A percentile compares a stretch with the other conserved stretches of the same genome.
phyloP scores from a whole-genome alignment of 768 basidiomycete genomes.

The Panaeolus cyanescens region DNA sequence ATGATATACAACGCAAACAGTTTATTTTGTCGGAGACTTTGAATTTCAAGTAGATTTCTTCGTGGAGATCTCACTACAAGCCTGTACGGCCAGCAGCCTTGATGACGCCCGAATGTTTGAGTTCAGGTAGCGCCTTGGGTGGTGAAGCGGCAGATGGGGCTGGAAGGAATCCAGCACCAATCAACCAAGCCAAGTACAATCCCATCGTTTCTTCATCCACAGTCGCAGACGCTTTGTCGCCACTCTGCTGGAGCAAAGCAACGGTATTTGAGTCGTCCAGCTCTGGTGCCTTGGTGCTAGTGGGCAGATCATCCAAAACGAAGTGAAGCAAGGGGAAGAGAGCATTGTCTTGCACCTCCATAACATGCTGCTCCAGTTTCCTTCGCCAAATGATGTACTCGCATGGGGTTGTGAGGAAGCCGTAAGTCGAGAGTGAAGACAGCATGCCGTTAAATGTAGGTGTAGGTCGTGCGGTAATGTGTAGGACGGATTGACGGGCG shows the following conservation, averaged over 20 bases:
- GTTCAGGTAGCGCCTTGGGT: conserved; percentile 49
- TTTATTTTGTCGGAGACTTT: background rate
- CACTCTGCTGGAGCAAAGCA: conserved; percentile 54
- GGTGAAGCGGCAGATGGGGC: conserved; percentile 41
- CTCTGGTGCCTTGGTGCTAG: conserved; percentile 91
- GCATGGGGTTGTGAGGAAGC: conserved; percentile 74
- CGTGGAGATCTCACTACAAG: no score
- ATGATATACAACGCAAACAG: background rate
- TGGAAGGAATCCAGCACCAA: conserved; percentile 81
- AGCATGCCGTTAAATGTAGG: conserved; percentile 91
- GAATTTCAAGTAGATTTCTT: conserved; percentile 5
- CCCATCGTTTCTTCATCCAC: conserved; percentile 82
- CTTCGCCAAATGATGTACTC: conserved; percentile 94
- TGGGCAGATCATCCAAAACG: conserved; percentile 95
- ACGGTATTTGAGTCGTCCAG: conserved; percentile 85
- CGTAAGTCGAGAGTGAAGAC: conserved; percentile 71
- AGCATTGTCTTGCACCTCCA: conserved; percentile 94
- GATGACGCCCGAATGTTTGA: conserved; percentile 40
- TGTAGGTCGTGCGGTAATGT: conserved; percentile 83
- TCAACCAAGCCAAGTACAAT: conserved; percentile 89
- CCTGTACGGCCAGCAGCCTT: conserved; percentile 77
- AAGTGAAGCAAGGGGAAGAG: conserved; percentile 97
- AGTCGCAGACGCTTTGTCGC: conserved; percentile 44
- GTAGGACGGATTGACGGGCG: conserved; percentile 61
- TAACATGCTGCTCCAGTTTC: conserved; percentile 91